Conservation (phyloP, 2,329 filamentous ascomycete species). For the Claviceps humidiphila region DNA sequence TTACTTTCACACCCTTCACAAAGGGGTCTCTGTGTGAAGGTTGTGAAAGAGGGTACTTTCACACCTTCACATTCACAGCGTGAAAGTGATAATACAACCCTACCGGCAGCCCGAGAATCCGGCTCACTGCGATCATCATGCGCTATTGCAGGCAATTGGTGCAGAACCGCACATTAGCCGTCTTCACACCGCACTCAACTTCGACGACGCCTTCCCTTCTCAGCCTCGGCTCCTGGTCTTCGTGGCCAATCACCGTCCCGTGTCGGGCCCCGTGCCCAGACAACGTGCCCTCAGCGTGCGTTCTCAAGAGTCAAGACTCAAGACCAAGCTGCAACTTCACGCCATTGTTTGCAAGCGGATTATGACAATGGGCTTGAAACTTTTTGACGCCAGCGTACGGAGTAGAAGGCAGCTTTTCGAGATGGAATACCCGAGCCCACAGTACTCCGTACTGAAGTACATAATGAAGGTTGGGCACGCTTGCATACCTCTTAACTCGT, state of each 20-base stretch:
- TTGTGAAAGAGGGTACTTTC: too few species aligned
- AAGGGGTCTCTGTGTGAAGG: too few species aligned
- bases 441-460: too few species aligned
- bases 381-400: neutral
- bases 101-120: too few species aligned
- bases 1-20: too few species aligned
- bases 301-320: neutral
- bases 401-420: too few species aligned
- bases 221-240: neutral
- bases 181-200: neutral
- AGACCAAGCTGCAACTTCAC: neutral
- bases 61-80: too few species aligned
- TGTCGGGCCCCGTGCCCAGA: constrained; percentile 18
- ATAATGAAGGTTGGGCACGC: too few species aligned
- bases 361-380: neutral
- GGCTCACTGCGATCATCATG: too few species aligned
- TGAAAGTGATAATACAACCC: too few species aligned
- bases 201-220: neutral
- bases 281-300: neutral
- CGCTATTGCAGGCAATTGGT: neutral
- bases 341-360: neutral
- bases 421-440: too few species aligned
- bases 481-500: too few species aligned
- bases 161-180: neutral
- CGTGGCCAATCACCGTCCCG: constrained; percentile 16